Percentiles rank a stretch among this genome's conserved stretches.
phyloP scores from a whole-genome alignment of 2,329 filamentous ascomycete genomes.

The Alternaria sp. region DNA sequence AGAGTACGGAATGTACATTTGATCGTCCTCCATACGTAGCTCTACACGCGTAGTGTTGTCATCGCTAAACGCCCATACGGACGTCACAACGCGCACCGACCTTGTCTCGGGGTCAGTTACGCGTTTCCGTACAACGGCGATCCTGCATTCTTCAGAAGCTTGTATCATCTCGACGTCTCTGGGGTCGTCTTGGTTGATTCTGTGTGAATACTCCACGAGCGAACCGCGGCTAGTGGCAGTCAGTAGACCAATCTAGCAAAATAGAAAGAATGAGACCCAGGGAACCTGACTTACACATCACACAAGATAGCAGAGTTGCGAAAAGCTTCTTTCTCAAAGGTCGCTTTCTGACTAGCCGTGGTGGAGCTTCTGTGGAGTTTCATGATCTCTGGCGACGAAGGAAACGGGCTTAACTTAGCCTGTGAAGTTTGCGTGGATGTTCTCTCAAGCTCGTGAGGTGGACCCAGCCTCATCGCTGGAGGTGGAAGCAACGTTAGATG shows the following conservation, averaged over 20 bases:
- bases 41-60: constrained; percentile 55
- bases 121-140: constrained; percentile 56
- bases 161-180: constrained; percentile 54
- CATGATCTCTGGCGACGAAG: constrained; percentile 28
- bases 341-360: constrained; percentile 44
- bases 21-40: constrained; percentile 53
- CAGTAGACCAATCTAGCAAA: not conserved
- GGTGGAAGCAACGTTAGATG: constrained; percentile 33
- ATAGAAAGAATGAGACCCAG: not conserved
- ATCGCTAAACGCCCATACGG: constrained; percentile 57
- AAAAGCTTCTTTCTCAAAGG: constrained; percentile 55
- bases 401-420: constrained; percentile 31
- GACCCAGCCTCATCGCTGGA: constrained; percentile 32
- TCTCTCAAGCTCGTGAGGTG: constrained; percentile 22
- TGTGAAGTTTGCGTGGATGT: constrained; percentile 25
- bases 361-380: constrained; percentile 44
- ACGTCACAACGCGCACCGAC: constrained; percentile 51
- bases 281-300: constrained; percentile 49
- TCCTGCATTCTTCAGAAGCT: constrained; percentile 51
- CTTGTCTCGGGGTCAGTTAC: constrained; percentile 48
- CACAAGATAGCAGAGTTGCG: constrained; percentile 57
- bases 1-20: constrained; percentile 56
- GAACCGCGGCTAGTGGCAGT: constrained; percentile 44
- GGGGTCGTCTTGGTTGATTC: constrained; percentile 46
- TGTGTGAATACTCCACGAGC: constrained; percentile 54